A percentile compares a stretch with the other conserved stretches of the same genome.
These are phyloP conservation scores for Metschnikowia drakensbergensis DNA, from an alignment of 805 yeast genomes.

Conservation along the genomic window DNA sequence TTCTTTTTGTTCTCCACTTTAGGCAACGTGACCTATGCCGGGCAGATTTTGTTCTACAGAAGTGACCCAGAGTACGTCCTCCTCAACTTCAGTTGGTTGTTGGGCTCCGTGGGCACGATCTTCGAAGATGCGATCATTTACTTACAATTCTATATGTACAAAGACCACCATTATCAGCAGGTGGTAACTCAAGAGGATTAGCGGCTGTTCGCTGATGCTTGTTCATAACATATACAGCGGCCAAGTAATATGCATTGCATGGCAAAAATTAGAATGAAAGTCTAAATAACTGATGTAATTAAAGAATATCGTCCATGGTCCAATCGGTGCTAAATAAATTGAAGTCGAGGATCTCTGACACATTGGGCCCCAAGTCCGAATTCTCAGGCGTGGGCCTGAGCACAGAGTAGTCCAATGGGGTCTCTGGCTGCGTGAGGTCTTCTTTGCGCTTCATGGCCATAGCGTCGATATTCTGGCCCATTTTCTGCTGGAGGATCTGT, in stretches of 20 bases:
- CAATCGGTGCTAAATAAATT: conserved; percentile 11
- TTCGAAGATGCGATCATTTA: conserved; percentile 65
- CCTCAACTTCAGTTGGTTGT: conserved; percentile 68
- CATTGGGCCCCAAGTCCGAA: conserved; percentile 4
- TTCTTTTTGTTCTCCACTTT: conserved; percentile 70
- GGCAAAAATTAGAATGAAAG: neutral
- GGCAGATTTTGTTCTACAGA: conserved; percentile 65
- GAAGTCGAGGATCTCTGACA: conserved; percentile 12
- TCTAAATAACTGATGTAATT: neutral
- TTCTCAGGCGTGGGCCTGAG: neutral
- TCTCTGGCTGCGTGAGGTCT: neutral
- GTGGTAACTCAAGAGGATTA: neutral
- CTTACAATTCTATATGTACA: conserved; percentile 63
- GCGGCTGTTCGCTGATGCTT: too few relatives aligned
- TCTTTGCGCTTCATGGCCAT: neutral
- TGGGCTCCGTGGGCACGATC: conserved; percentile 77
- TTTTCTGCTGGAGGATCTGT: neutral
- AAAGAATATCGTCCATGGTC: conserved; percentile 12
- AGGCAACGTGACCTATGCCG: conserved; percentile 74
- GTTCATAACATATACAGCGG: neutral
- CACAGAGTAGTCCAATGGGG: conserved; percentile 3
- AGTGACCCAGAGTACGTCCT: conserved; percentile 56
- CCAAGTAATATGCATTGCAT: neutral
- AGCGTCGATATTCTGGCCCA: neutral
- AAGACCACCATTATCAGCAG: conserved; percentile 21